Percentiles rank a stretch among this genome's conserved stretches.
Evolutionary conservation across 2,329 filamentous ascomycete species (phyloP).

Genomic region (Phyllachora maydis): DNA sequence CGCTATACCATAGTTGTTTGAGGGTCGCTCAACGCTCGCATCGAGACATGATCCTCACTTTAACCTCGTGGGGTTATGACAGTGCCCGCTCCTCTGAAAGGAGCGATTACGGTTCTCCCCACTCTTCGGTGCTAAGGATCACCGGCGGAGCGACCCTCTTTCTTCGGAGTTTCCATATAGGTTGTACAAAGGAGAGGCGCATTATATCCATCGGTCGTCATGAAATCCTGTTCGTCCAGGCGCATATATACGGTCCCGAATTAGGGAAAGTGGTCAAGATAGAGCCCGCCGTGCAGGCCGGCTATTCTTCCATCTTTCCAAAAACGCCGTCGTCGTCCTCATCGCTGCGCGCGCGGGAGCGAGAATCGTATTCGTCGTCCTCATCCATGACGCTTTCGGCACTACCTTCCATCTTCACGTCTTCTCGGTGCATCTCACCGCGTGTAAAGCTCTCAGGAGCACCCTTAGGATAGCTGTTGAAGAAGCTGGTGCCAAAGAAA

Average conservation of each 20-base stretch:
- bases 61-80: conserved; percentile 49
- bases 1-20: conserved; percentile 9
- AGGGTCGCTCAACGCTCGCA: conserved; percentile 40
- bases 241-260: not conserved
- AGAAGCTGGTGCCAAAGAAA: conserved; percentile 38
- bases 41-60: conserved; percentile 45
- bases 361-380: conserved; percentile 42
- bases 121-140: conserved; percentile 49
- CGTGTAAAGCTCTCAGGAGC: conserved; percentile 46
- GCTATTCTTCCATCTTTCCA: conserved; percentile 80
- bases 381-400: conserved; percentile 43
- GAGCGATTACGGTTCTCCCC: conserved; percentile 17
- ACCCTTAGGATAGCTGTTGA: conserved; percentile 38
- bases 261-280: conserved; percentile 1
- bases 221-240: no score
- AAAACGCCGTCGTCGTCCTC: conserved; percentile 94
- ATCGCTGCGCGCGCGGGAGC: conserved; percentile 46
- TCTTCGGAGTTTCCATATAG: conserved; percentile 15
- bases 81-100: conserved; percentile 7
- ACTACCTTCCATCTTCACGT: conserved; percentile 49
- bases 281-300: no score
- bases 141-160: conserved; percentile 40
- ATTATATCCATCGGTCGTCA: no score
- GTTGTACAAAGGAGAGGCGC: conserved; percentile 28
- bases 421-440: conserved; percentile 31